Percentiles rank a stretch among this genome's conserved stretches.
phyloP scores from a whole-genome alignment of 169 alveolate genomes.

The Ichthyophthirius multifiliis region DNA sequence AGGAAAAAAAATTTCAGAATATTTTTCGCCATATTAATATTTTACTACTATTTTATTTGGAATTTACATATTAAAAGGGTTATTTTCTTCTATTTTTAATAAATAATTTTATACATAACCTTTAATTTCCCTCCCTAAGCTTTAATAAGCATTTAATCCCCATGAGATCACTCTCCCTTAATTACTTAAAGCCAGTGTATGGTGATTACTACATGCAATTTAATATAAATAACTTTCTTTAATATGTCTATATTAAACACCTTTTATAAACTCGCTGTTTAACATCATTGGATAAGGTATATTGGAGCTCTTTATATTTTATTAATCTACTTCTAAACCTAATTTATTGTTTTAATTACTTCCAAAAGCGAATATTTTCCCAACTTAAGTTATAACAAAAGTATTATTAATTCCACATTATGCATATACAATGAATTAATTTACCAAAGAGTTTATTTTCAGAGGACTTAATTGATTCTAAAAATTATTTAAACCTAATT shows the following conservation, averaged over 20 bases:
- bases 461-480: slow-evolving; percentile 10
- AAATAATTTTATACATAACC: neutral
- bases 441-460: neutral
- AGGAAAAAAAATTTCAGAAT: neutral
- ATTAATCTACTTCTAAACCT: slow-evolving; percentile 14
- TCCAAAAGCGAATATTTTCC: slow-evolving; percentile 33
- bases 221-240: slow-evolving; percentile 18
- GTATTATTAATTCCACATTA: slow-evolving; percentile 37
- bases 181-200: slow-evolving; percentile 18
- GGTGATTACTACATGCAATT: slow-evolving; percentile 19
- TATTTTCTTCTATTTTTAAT: slow-evolving; percentile 1
- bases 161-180: slow-evolving; percentile 18
- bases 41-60: neutral
- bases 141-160: slow-evolving; percentile 17
- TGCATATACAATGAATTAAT: slow-evolving; percentile 18
- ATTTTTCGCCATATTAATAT: neutral
- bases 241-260: neutral
- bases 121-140: slow-evolving; percentile 19
- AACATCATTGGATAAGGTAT: slow-evolving; percentile 16
- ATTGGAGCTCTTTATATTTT: neutral
- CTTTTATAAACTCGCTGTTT: slow-evolving; percentile 3
- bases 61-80: slow-evolving; percentile 2
- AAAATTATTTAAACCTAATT: slow-evolving; percentile 27
- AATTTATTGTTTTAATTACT: slow-evolving; percentile 23
- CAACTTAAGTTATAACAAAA: slow-evolving; percentile 14